Evolutionary conservation across 306 rosid genomes (phyloP).

Genomic region (Phaseolus lunatus): DNA sequence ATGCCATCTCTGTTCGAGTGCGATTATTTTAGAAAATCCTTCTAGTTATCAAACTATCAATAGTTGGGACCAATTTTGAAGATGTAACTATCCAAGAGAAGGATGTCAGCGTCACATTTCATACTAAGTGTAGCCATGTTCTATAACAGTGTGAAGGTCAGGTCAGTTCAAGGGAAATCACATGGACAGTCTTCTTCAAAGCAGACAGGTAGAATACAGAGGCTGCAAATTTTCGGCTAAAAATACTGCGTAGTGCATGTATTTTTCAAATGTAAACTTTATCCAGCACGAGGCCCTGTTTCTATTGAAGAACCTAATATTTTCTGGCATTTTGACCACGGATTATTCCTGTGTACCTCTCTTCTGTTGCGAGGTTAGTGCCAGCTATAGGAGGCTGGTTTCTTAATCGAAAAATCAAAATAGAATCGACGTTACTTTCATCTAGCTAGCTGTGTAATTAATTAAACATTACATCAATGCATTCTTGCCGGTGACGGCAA

Average conservation of each 20-base stretch:
- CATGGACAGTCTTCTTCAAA: constrained; percentile 35
- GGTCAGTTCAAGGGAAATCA: constrained; percentile 34
- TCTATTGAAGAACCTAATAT: neutral
- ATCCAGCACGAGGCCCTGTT: neutral
- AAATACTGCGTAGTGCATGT: neutral
- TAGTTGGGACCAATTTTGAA: constrained; percentile 4
- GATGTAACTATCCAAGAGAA: neutral
- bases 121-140: constrained; percentile 35
- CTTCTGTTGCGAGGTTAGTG: neutral
- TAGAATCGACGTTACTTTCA: constrained; percentile 37
- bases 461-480: constrained; percentile 41
- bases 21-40: neutral
- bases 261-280: constrained; percentile 5
- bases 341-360: neutral
- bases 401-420: constrained; percentile 6
- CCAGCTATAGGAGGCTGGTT: neutral
- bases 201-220: constrained; percentile 38
- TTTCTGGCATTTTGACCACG: constrained; percentile 22
- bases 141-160: constrained; percentile 34
- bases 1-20: neutral
- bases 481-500: constrained; percentile 47
- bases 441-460: constrained; percentile 46
- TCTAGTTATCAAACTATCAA: neutral
- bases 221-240: constrained; percentile 14
- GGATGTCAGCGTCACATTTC: neutral